phyloP scores from a whole-genome alignment of 116 monocot species.

The Zostera marina region DNA sequence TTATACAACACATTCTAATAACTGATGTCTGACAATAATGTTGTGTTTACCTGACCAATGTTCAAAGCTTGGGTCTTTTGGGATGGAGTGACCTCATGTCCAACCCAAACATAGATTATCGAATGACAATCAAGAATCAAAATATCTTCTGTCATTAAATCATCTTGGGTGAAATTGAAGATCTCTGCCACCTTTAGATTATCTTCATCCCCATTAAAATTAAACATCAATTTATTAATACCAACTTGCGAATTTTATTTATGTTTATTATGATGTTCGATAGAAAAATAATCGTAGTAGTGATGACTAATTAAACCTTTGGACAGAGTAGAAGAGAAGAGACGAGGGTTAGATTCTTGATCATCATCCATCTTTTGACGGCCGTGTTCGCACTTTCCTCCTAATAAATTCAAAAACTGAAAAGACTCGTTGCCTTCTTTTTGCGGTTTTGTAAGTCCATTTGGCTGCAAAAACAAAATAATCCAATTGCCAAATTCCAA shows the following conservation, averaged over 20 bases:
- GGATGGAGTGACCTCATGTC: constrained; percentile 51
- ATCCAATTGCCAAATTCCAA: too few relatives aligned
- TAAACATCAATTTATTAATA: too few relatives aligned
- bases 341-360: constrained; percentile 63
- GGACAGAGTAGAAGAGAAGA: constrained; percentile 47
- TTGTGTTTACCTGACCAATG: constrained; percentile 36
- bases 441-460: constrained; percentile 53
- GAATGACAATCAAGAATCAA: constrained; percentile 71
- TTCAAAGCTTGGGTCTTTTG: constrained; percentile 46
- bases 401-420: constrained; percentile 67
- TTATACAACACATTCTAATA: too few relatives aligned
- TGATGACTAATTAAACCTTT: constrained; percentile 43
- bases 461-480: constrained; percentile 36
- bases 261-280: neutral
- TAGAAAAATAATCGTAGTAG: neutral
- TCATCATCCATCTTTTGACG: constrained; percentile 60
- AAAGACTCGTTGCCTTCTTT: constrained; percentile 81
- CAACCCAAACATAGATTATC: constrained; percentile 77
- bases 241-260: too few relatives aligned
- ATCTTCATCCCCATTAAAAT: too few relatives aligned
- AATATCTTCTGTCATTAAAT: constrained; percentile 90
- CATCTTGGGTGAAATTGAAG: constrained; percentile 86
- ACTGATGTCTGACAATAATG: too few relatives aligned
- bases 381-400: constrained; percentile 64
- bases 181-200: constrained; percentile 52